Evolutionary conservation across 768 basidiomycete species (phyloP), one percentile per base, ranked within the genome.

Genomic region (Hygrophorus russula): DNA sequence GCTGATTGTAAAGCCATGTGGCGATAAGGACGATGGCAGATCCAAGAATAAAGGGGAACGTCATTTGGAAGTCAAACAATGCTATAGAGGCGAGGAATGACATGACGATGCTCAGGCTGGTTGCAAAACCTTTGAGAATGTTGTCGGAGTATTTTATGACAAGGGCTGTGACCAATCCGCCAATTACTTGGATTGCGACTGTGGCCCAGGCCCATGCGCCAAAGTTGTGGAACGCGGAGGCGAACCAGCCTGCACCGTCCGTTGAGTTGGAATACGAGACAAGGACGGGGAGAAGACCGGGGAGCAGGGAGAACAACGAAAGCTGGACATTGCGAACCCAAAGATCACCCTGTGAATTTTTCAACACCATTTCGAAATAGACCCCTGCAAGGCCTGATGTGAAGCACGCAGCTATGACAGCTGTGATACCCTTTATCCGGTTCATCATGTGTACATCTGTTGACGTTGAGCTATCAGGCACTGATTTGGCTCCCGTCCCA

Each of bases 141-240:
- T 92, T 93, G 60, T 89, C 88, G 37, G 86, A 81, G 59, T 93
- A 92, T 57, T 92, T 87, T 73, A 94, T 94, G 31, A 94, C 92
- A 61, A 94, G 66, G 2, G 92, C 92, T 4, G 92, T 96, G 51
- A 96, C 68, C 40, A 96, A 67, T 1, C 92, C 92, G n/a, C 92
- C 92, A 15, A 93, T 60, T 3, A 93, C 90, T 62, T 96, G 90
- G 14, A 87, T 81, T 31, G 72, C 57, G 35, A 96, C 89, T 2
- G 91, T 92, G 17, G 82, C 82, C 81, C 90, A 89, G 24, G 92
- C 92, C 87, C 88, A 91, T 15, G 66, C 68, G 18, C 88, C 88
- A 57, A 97, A 98, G 61, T 93, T 82, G 44, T 65, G 69, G 59
- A 98, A 92, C 40, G 29, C 11, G 15, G 24, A 24, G 3, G 24